phyloP scores from a whole-genome alignment of 2,329 filamentous ascomycete genomes.

The Mycocentrospora acerina region DNA sequence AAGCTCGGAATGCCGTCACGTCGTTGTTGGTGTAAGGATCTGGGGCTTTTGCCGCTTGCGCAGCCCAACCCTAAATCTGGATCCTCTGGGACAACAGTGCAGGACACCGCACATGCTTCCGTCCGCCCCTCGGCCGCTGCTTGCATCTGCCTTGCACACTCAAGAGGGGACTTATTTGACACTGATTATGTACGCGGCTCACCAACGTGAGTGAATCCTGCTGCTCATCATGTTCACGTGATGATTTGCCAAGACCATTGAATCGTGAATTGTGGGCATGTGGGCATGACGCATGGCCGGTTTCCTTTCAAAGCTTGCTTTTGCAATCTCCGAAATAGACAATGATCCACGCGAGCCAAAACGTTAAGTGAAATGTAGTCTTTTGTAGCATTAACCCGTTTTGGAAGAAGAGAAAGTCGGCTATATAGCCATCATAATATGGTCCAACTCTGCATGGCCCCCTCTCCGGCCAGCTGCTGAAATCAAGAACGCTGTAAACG shows the following conservation, averaged over 20 bases:
- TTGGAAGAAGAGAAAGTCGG: constrained; percentile 11
- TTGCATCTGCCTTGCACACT: too few relatives aligned
- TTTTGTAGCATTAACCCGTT: constrained; percentile 23
- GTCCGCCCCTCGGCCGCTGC: too few relatives aligned
- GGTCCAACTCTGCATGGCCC: constrained; percentile 9
- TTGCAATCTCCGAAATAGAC: not conserved
- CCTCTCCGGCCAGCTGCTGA: constrained; percentile 20
- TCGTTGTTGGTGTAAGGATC: constrained; percentile 23
- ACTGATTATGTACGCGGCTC: not conserved
- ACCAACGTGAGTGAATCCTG: not conserved
- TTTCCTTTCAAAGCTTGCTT: not conserved
- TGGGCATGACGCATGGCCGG: not conserved
- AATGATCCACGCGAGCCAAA: not conserved
- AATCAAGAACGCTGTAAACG: constrained; percentile 33
- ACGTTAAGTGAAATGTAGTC: constrained; percentile 8
- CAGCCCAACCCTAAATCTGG: not conserved
- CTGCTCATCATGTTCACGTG: not conserved
- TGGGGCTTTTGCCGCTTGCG: not conserved
- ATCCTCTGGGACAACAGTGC: not conserved
- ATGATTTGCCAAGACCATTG: not conserved
- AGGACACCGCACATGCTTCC: too few relatives aligned
- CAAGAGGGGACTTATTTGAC: too few relatives aligned
- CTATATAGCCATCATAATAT: not conserved
- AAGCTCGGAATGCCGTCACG: constrained; percentile 42
- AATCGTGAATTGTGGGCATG: not conserved